Conservation (phyloP, 805 yeast genomes). For the Nakazawaea ernobii region DNA sequence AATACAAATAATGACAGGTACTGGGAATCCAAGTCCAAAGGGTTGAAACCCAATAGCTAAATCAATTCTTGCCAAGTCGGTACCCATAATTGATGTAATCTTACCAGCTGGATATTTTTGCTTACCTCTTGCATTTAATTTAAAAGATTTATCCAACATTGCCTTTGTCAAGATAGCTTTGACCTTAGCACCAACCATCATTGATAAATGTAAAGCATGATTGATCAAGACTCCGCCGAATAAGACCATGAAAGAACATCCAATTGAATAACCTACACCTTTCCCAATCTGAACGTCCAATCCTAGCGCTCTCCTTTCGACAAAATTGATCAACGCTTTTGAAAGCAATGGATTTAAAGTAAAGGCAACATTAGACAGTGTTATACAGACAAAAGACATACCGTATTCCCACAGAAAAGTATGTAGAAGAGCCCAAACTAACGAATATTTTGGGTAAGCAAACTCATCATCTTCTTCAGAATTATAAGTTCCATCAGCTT, state of each 20-base stretch:
- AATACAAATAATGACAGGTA: conserved; percentile 56
- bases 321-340: conserved; percentile 57
- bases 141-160: conserved; percentile 62
- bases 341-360: conserved; percentile 65
- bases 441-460: conserved; percentile 31
- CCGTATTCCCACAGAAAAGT: conserved; percentile 39
- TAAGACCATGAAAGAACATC: conserved; percentile 54
- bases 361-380: conserved; percentile 38
- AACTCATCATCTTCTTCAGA: conserved; percentile 31
- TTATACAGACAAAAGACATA: conserved; percentile 37
- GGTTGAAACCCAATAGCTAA: conserved; percentile 66
- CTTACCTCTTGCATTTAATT: conserved; percentile 50
- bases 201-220: conserved; percentile 50
- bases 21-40: conserved; percentile 57
- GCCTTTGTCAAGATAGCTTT: conserved; percentile 70
- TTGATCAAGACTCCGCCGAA: conserved; percentile 44
- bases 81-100: conserved; percentile 73
- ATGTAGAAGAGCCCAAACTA: conserved; percentile 37
- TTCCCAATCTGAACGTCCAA: conserved; percentile 36
- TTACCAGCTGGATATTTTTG: conserved; percentile 61
- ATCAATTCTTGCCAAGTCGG: conserved; percentile 82
- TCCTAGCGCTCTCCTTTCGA: conserved; percentile 42
- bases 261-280: conserved; percentile 80
- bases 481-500: conserved; percentile 21
- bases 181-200: conserved; percentile 62